phyloP scores from a whole-genome alignment of 495 filamentous ascomycete species.

The Lasiosphaeriaceae sp. region DNA sequence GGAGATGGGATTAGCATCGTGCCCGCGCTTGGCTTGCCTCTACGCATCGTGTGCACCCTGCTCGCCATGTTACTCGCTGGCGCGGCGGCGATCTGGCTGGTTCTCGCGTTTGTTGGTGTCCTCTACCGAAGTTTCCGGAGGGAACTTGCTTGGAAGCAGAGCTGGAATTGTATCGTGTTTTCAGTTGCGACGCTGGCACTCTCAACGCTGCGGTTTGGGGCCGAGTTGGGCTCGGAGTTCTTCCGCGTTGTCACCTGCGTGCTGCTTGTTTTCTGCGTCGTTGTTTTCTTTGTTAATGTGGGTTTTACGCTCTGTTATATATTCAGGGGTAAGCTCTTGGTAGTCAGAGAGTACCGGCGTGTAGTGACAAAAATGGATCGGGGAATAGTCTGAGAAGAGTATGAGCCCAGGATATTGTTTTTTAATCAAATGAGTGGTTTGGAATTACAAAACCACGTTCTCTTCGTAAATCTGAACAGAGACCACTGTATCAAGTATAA shows the following conservation, averaged over 20 bases:
- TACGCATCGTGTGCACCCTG: slow-evolving; percentile 5
- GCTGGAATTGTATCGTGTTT: slow-evolving; percentile 8
- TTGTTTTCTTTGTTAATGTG: slow-evolving; percentile 7
- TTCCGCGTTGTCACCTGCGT: slow-evolving; percentile 11
- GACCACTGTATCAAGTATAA: no score
- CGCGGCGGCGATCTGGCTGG: slow-evolving; percentile 8
- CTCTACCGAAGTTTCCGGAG: background rate
- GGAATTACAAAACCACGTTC: no score
- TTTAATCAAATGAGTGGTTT: no score
- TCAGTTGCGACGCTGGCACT: slow-evolving; percentile 7
- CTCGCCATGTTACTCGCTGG: slow-evolving; percentile 12
- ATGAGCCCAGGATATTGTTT: no score
- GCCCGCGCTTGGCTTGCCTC: background rate
- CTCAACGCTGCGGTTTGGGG: slow-evolving; percentile 1
- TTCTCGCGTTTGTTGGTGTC: slow-evolving; percentile 6
- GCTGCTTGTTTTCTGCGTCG: slow-evolving; percentile 1
- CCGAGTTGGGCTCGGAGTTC: slow-evolving; percentile 6
- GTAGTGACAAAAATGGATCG: no score
- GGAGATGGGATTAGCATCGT: background rate
- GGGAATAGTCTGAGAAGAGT: no score
- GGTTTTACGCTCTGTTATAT: background rate
- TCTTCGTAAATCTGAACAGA: no score
- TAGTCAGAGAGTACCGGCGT: no score
- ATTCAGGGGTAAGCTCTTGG: no score
- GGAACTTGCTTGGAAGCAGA: slow-evolving; percentile 9